A percentile compares a stretch with the other conserved stretches of the same genome.
phyloP scores from a whole-genome alignment of 257 asterid species.

The Plantago elongata region DNA sequence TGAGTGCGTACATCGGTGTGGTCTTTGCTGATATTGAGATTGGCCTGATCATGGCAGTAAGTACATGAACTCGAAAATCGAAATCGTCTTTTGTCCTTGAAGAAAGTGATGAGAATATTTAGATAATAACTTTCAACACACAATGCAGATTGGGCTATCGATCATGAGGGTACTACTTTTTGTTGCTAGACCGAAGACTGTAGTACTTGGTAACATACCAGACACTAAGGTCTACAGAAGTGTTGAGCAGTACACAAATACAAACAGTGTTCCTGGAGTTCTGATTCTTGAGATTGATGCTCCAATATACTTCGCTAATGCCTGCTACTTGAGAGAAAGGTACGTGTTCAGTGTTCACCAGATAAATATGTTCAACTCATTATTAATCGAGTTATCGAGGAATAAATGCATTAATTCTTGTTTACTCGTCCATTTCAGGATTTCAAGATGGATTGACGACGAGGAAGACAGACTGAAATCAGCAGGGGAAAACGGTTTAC shows the following conservation, averaged over 20 bases:
- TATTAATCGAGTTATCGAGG: neutral
- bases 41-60: slow-evolving; percentile 74
- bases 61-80: neutral
- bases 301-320: slow-evolving; percentile 85
- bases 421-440: slow-evolving; percentile 34
- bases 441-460: slow-evolving; percentile 82
- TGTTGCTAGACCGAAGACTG: slow-evolving; percentile 78
- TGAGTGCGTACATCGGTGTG: slow-evolving; percentile 73
- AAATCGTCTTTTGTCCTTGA: neutral
- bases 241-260: slow-evolving; percentile 68
- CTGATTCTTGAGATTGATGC: slow-evolving; percentile 80
- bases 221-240: slow-evolving; percentile 64
- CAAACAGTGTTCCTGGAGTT: slow-evolving; percentile 59
- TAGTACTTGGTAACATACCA: slow-evolving; percentile 79
- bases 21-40: slow-evolving; percentile 74
- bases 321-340: slow-evolving; percentile 96
- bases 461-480: slow-evolving; percentile 73
- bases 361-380: neutral
- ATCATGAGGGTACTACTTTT: slow-evolving; percentile 67
- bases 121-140: neutral
- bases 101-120: neutral
- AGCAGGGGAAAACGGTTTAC: slow-evolving; percentile 47
- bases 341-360: slow-evolving; percentile 10
- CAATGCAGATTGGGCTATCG: slow-evolving; percentile 62
- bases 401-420: neutral